Percentiles rank a stretch among this genome's conserved stretches.
Evolutionary conservation across 345 rosid genomes (phyloP).

Genomic region (Citrus reticulata): DNA sequence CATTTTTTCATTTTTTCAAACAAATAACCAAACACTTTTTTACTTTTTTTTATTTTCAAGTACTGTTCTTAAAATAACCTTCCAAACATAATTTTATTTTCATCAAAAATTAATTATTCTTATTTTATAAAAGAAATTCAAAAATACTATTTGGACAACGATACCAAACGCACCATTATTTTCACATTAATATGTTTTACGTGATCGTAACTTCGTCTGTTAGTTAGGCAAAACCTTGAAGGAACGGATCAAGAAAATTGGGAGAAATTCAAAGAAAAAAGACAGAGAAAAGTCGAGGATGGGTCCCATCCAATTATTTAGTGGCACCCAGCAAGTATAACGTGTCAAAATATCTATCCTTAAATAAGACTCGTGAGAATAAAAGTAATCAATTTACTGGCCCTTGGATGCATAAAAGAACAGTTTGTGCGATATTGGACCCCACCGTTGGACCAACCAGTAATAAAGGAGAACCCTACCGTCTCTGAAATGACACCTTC

Average conservation of each 20-base stretch:
- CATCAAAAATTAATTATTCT: too few species aligned
- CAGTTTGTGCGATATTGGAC: not conserved
- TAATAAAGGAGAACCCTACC: not conserved
- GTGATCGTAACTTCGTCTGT: too few species aligned
- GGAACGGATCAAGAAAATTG: not conserved
- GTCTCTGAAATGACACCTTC: not conserved
- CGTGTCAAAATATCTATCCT: not conserved
- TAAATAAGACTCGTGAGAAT: not conserved
- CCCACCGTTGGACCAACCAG: not conserved
- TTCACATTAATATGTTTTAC: too few species aligned
- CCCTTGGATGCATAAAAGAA: not conserved
- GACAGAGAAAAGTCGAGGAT: not conserved
- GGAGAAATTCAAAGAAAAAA: not conserved
- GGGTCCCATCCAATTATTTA: not conserved
- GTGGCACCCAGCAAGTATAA: not conserved
- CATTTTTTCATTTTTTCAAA: too few species aligned
- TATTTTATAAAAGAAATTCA: too few species aligned
- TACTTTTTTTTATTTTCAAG: too few species aligned
- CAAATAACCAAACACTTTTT: too few species aligned
- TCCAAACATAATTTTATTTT: rapidly evolving
- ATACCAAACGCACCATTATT: too few species aligned
- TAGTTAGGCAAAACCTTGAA: too few species aligned
- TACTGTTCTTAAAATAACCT: too few species aligned
- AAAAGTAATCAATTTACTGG: not conserved
- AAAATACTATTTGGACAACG: too few species aligned